A percentile compares a stretch with the other conserved stretches of the same genome.
phyloP scores from a whole-genome alignment of 257 asterid species.

The Jaltomata sinuosa region DNA sequence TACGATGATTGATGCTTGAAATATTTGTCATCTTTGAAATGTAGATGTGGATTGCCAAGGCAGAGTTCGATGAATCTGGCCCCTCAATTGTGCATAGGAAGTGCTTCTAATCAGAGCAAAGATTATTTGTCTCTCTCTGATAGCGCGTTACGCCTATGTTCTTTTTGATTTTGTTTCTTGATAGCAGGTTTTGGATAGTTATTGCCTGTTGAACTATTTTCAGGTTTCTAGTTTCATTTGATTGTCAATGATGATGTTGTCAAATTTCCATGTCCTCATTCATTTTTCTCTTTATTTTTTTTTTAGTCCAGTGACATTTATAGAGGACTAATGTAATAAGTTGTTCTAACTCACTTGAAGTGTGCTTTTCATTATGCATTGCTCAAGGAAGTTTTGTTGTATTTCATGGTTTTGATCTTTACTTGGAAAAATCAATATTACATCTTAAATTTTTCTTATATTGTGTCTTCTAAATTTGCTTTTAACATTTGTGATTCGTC shows the following conservation, averaged over 20 bases:
- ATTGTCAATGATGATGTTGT: neutral
- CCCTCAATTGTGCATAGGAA: slow-evolving; percentile 1
- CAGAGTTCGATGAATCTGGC: slow-evolving; percentile 3
- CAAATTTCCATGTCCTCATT: neutral
- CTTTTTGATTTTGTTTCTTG: neutral
- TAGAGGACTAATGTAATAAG: neutral
- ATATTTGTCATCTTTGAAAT: neutral
- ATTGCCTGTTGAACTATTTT: neutral
- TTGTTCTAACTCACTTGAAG: neutral
- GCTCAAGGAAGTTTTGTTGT: neutral
- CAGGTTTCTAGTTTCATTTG: neutral
- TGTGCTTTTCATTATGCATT: neutral
- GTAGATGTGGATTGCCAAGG: slow-evolving; percentile 4
- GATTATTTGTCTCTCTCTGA: neutral
- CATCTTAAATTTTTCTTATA: neutral
- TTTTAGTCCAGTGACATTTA: neutral
- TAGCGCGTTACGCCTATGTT: neutral
- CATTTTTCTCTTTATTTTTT: neutral
- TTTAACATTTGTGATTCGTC: neutral
- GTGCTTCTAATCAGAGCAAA: neutral
- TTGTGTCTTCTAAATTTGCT: neutral
- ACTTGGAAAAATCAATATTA: neutral
- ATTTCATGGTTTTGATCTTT: neutral
- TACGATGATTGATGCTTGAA: neutral
- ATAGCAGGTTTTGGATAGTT: neutral